Conservation (phyloP, 345 rosid genomes). For the Euphorbia pulcherrima region DNA sequence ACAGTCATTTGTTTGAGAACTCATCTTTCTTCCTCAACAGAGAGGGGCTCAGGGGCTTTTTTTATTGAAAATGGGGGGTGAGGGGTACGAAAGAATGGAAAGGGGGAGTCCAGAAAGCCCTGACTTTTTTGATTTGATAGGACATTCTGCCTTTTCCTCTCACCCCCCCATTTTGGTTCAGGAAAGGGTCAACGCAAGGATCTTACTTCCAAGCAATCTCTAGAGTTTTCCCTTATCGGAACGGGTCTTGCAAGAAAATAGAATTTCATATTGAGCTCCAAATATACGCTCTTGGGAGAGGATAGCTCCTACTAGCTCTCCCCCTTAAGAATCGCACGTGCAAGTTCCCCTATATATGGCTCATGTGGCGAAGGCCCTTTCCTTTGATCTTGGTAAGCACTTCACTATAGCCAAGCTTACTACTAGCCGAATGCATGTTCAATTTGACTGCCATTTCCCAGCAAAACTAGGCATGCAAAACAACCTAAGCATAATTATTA, state of each 20-base stretch:
- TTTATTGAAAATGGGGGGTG: too few relatives aligned
- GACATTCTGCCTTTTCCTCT: not conserved
- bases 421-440: too few relatives aligned
- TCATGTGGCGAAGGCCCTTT: slow-evolving; percentile 17
- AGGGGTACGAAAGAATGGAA: too few relatives aligned
- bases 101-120: not conserved
- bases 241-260: slow-evolving; percentile 1
- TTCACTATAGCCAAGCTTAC: slow-evolving; percentile 16
- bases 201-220: not conserved
- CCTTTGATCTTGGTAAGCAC: slow-evolving; percentile 12
- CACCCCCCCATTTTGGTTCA: not conserved
- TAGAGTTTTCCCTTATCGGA: not conserved
- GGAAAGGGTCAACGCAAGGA: not conserved
- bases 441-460: too few relatives aligned
- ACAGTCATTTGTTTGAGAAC: not conserved
- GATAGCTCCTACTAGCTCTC: slow-evolving; percentile 4
- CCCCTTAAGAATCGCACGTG: slow-evolving; percentile 13
- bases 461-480: too few relatives aligned
- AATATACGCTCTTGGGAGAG: not conserved
- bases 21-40: not conserved
- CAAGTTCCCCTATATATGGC: slow-evolving; percentile 11
- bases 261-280: slow-evolving; percentile 2
- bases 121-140: not conserved
- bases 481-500: too few relatives aligned
- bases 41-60: slow-evolving; percentile 5